phyloP scores from a whole-genome alignment of 768 basidiomycete genomes.

The Suillus spraguei region DNA sequence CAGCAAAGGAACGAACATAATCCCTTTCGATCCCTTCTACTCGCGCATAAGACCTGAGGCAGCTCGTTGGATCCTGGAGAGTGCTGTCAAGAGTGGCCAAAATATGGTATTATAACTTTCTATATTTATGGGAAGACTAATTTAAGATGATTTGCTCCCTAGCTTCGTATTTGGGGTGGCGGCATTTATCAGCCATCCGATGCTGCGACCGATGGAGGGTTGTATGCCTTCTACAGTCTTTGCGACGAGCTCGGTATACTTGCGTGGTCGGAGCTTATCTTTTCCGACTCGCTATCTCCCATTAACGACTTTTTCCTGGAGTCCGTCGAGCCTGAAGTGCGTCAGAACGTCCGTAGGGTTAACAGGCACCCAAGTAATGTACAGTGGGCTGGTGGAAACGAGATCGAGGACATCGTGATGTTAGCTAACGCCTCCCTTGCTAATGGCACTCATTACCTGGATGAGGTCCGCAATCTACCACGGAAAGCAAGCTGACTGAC shows the following conservation, averaged over 20 bases:
- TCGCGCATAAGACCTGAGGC: slow-evolving; percentile 49
- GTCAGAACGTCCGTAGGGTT: slow-evolving; percentile 56
- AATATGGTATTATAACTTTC: slow-evolving; percentile 47
- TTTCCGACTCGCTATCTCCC: slow-evolving; percentile 58
- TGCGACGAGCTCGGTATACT: slow-evolving; percentile 65
- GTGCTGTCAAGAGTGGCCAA: slow-evolving; percentile 55
- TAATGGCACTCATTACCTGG: slow-evolving; percentile 50
- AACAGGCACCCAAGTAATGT: slow-evolving; percentile 59
- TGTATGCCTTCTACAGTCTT: slow-evolving; percentile 57
- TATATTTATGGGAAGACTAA: slow-evolving; percentile 14
- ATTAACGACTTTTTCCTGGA: slow-evolving; percentile 56
- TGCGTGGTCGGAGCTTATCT: slow-evolving; percentile 64
- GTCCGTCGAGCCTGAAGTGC: slow-evolving; percentile 54
- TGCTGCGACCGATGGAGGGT: slow-evolving; percentile 41
- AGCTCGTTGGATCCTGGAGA: slow-evolving; percentile 58
- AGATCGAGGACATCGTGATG: slow-evolving; percentile 57
- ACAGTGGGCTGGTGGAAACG: slow-evolving; percentile 67
- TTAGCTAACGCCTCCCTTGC: slow-evolving; percentile 35
- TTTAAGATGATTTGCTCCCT: neutral
- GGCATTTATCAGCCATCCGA: slow-evolving; percentile 53
- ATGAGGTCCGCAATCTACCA: slow-evolving; percentile 42
- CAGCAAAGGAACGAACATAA: slow-evolving; percentile 56
- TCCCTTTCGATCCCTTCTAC: slow-evolving; percentile 65
- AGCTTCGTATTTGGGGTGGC: slow-evolving; percentile 67
- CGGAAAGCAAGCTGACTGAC: neutral